Percentiles rank a stretch among this genome's conserved stretches.
These are phyloP conservation scores for Penicillium sp. DNA, from an alignment of 2,329 filamentous ascomycete genomes.

Conservation along the genomic window DNA sequence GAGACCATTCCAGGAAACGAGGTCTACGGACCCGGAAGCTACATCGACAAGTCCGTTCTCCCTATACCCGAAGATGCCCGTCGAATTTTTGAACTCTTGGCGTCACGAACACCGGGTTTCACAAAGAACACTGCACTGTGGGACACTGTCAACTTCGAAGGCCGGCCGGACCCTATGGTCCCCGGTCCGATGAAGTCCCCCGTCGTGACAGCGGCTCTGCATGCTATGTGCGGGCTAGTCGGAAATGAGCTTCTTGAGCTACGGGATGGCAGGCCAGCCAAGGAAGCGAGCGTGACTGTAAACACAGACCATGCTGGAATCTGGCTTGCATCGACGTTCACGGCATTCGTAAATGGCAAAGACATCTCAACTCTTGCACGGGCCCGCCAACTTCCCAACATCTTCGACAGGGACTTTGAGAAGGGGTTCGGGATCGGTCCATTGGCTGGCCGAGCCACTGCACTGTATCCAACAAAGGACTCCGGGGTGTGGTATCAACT, in stretches of 20 bases:
- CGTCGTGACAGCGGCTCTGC: slow-evolving; percentile 42
- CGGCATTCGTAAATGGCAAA: slow-evolving; percentile 40
- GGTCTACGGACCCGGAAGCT: slow-evolving; percentile 43
- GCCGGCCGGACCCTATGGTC: slow-evolving; percentile 40
- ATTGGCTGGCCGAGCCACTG: slow-evolving; percentile 43
- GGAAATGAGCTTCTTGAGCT: slow-evolving; percentile 39
- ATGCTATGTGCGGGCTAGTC: slow-evolving; percentile 46
- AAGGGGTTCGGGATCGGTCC: slow-evolving; percentile 34
- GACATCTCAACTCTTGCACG: slow-evolving; percentile 29
- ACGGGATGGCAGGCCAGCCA: slow-evolving; percentile 15
- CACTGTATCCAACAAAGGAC: slow-evolving; percentile 50
- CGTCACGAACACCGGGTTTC: slow-evolving; percentile 41
- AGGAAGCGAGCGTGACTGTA: slow-evolving; percentile 33
- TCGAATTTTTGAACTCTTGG: slow-evolving; percentile 40
- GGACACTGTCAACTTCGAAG: slow-evolving; percentile 40
- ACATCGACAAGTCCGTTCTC: slow-evolving; percentile 37
- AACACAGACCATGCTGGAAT: slow-evolving; percentile 49
- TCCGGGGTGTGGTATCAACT: slow-evolving; percentile 50
- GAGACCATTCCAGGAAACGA: slow-evolving; percentile 18
- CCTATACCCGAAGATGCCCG: slow-evolving; percentile 38
- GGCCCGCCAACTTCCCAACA: slow-evolving; percentile 27
- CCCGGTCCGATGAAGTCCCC: slow-evolving; percentile 47
- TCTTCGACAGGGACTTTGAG: slow-evolving; percentile 40
- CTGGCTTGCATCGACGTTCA: slow-evolving; percentile 44
- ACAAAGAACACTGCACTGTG: slow-evolving; percentile 30